A percentile compares a stretch with the other conserved stretches of the same genome.
These are phyloP conservation scores for Aristolochia fimbriata DNA, from an alignment of 164 flowering plant genomes.

Conservation along the genomic window DNA sequence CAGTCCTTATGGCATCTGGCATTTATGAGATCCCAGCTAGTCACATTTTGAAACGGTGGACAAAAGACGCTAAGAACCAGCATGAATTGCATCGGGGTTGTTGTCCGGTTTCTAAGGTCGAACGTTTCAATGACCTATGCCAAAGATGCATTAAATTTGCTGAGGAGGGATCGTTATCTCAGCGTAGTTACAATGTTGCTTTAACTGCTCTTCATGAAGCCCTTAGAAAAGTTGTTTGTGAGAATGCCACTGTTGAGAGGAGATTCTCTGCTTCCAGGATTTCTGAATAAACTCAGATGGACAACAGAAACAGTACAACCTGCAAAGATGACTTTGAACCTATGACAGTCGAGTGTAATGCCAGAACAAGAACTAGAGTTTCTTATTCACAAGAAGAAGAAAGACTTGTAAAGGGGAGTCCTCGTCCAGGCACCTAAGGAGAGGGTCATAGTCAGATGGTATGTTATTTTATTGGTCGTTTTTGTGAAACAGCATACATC, in stretches of 20 bases:
- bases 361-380: too few species aligned
- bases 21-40: slow-evolving; percentile 55
- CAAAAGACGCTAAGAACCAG: slow-evolving; percentile 13
- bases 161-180: not conserved
- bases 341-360: too few species aligned
- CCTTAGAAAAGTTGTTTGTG: not conserved
- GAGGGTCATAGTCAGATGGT: too few species aligned
- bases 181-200: not conserved
- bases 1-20: slow-evolving; percentile 68
- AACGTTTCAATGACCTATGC: not conserved
- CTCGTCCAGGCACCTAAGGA: too few species aligned
- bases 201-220: not conserved
- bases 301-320: too few species aligned
- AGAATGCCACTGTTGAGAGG: not conserved
- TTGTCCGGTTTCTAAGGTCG: not conserved
- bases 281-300: too few species aligned
- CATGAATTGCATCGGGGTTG: not conserved
- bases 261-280: too few species aligned
- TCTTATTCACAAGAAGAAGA: too few species aligned
- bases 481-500: too few species aligned
- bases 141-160: slow-evolving; percentile 1
- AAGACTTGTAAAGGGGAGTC: too few species aligned
- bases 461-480: too few species aligned
- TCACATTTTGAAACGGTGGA: slow-evolving; percentile 65
- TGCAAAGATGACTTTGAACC: too few species aligned